phyloP scores from a whole-genome alignment of 345 rosid genomes.

The Brassica cretica region DNA sequence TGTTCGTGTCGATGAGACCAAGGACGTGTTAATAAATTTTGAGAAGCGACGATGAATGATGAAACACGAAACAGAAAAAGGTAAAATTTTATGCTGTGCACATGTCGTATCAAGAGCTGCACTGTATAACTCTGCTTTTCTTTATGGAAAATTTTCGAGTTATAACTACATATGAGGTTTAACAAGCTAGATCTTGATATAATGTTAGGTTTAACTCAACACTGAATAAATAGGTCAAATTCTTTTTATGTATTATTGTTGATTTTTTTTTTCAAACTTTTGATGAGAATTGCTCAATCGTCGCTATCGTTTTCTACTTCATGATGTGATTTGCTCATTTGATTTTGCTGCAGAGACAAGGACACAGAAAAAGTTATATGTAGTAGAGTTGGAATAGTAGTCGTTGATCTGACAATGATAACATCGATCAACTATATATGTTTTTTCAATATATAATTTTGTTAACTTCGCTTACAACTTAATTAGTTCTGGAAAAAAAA shows the following conservation, averaged over 20 bases:
- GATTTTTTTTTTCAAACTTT: too few relatives aligned
- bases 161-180: not conserved
- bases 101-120: not conserved
- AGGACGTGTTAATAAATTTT: conserved; percentile 4
- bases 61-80: not conserved
- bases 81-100: not conserved
- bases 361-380: not conserved
- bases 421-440: too few relatives aligned
- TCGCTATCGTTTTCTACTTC: not conserved
- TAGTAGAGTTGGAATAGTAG: too few relatives aligned
- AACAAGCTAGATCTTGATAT: not conserved
- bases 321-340: not conserved
- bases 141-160: not conserved
- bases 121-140: not conserved
- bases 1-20: conserved; percentile 33
- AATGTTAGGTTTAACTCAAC: not conserved
- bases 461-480: not conserved
- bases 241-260: not conserved
- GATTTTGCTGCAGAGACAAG: not conserved
- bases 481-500: not conserved
- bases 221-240: not conserved
- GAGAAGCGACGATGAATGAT: conserved; percentile 14
- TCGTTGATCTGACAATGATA: not conserved
- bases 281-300: too few relatives aligned
- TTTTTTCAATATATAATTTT: not conserved